phyloP scores from a whole-genome alignment of 441 rosid genomes.

The Erysimum cheiri region DNA sequence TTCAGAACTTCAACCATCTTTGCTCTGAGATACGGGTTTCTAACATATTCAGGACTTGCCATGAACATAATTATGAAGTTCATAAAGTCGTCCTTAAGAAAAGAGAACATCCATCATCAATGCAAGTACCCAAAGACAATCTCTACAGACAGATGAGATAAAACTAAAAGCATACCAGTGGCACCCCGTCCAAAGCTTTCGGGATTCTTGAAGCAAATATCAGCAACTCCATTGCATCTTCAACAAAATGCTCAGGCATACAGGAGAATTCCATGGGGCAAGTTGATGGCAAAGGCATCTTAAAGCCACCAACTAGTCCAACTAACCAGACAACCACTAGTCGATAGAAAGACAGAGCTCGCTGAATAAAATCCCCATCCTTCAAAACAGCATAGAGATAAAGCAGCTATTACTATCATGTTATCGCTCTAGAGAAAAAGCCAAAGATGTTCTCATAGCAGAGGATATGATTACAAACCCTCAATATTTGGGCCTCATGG shows the following conservation, averaged over 20 bases:
- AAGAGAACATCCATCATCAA: constrained; percentile 33
- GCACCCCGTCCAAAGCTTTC: constrained; percentile 82
- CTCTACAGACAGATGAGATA: constrained; percentile 6
- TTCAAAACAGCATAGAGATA: constrained; percentile 38
- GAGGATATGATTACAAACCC: constrained; percentile 58
- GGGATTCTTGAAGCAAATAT: constrained; percentile 94
- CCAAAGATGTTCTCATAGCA: constrained; percentile 16
- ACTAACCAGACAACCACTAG: constrained; percentile 93
- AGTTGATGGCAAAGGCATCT: constrained; percentile 83
- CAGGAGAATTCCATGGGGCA: constrained; percentile 97
- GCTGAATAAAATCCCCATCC: constrained; percentile 86
- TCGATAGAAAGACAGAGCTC: constrained; percentile 87
- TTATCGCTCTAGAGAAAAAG: constrained; percentile 6
- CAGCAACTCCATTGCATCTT: constrained; percentile 97
- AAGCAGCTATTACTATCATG: constrained; percentile 28
- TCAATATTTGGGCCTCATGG: constrained; percentile 91
- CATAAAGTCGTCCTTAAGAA: constrained; percentile 94
- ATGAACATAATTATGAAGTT: constrained; percentile 98
- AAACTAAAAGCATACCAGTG: constrained; percentile 60
- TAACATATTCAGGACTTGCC: constrained; percentile 86
- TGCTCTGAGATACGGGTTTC: constrained; percentile 96
- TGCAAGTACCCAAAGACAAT: neutral
- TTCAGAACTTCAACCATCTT: constrained; percentile 99
- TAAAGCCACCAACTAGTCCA: constrained; percentile 92
- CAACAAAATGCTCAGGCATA: constrained; percentile 99